Evolutionary conservation across 345 rosid genomes (phyloP).

Genomic region (Balakata baccata): DNA sequence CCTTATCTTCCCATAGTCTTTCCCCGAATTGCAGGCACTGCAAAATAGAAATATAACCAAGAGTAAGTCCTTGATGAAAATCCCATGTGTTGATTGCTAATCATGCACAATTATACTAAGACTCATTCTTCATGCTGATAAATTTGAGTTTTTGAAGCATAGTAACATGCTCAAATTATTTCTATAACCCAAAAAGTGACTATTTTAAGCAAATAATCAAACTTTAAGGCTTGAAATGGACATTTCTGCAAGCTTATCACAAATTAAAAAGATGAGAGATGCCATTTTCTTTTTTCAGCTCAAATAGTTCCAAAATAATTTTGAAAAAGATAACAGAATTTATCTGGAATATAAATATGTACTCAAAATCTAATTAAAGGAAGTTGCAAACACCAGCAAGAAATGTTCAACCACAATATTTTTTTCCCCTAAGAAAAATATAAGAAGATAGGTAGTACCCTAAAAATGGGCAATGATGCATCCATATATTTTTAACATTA

Average conservation of each 20-base stretch:
- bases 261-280: too few species aligned
- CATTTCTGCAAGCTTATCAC: too few species aligned
- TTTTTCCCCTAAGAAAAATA: too few species aligned
- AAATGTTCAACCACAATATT: neutral
- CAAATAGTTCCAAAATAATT: too few species aligned
- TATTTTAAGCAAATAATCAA: too few species aligned
- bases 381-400: neutral
- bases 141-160: neutral
- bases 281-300: too few species aligned
- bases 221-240: too few species aligned
- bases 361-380: neutral
- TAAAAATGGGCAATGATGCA: neutral
- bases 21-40: conserved; percentile 95
- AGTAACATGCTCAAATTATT: neutral
- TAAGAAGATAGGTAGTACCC: neutral
- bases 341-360: neutral
- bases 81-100: neutral
- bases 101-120: conserved; percentile 6
- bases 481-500: neutral
- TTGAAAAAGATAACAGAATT: neutral
- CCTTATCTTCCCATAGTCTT: conserved; percentile 88
- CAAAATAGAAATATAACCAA: conserved; percentile 10
- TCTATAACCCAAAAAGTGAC: too few species aligned
- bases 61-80: neutral
- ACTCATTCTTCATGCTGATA: neutral